phyloP scores from a whole-genome alignment of 371 early-diverging fungal genomes.

The Batrachochytrium dendrobatidis region DNA sequence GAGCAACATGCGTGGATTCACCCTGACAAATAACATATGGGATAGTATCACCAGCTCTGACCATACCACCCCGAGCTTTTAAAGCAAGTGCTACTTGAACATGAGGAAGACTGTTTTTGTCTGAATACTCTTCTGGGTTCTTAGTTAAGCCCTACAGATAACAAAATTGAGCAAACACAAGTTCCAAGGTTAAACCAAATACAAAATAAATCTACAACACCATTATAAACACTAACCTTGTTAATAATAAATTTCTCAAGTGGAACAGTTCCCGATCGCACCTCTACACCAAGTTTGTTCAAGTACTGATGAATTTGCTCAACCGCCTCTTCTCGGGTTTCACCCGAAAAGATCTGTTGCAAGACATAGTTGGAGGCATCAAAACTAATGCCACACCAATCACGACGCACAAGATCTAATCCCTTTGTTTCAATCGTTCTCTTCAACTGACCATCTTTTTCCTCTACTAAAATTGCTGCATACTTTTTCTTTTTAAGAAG shows the following conservation, averaged over 20 bases:
- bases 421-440: constrained; percentile 91
- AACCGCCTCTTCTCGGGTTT: constrained; percentile 67
- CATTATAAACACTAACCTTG: constrained; percentile 51
- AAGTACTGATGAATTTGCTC: constrained; percentile 72
- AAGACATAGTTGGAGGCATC: constrained; percentile 80
- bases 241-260: constrained; percentile 88
- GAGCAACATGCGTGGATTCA: constrained; percentile 46
- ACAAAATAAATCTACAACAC: background rate
- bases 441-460: constrained; percentile 50
- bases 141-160: constrained; percentile 74
- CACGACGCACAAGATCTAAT: constrained; percentile 95
- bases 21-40: constrained; percentile 87
- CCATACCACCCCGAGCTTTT: constrained; percentile 61
- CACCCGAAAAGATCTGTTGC: constrained; percentile 63
- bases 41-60: constrained; percentile 87
- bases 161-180: background rate
- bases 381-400: constrained; percentile 94
- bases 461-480: constrained; percentile 78
- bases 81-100: constrained; percentile 92
- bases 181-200: background rate
- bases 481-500: constrained; percentile 99
- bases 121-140: constrained; percentile 85
- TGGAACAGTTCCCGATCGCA: constrained; percentile 61
- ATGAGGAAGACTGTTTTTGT: constrained; percentile 88
- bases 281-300: constrained; percentile 58